A percentile compares a stretch with the other conserved stretches of the same genome.
phyloP scores from a whole-genome alignment of 129 eudicot genomes.

The Artemisia annua region DNA sequence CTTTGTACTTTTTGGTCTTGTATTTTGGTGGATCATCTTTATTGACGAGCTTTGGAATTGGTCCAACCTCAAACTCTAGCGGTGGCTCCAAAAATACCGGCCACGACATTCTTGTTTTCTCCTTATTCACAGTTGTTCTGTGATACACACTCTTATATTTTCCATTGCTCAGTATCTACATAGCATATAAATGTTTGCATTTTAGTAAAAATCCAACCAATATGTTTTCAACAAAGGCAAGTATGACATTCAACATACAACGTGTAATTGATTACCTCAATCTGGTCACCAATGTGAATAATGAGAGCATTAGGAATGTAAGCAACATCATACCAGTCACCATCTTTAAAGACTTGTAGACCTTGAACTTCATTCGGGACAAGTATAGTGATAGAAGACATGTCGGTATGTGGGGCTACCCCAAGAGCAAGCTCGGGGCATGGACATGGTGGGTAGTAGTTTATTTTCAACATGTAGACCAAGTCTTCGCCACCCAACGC shows the following conservation, averaged over 20 bases:
- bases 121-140: slow-evolving; percentile 73
- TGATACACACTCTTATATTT: slow-evolving; percentile 74
- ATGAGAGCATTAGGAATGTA: slow-evolving; percentile 87
- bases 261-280: slow-evolving; percentile 55
- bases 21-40: slow-evolving; percentile 29
- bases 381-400: too few species aligned
- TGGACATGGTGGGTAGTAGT: too few species aligned
- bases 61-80: slow-evolving; percentile 61
- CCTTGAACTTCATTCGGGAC: too few species aligned
- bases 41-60: slow-evolving; percentile 51
- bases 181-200: not conserved
- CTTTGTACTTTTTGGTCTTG: slow-evolving; percentile 47
- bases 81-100: slow-evolving; percentile 88
- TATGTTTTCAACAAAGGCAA: not conserved
- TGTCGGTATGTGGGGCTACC: too few species aligned
- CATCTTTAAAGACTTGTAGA: too few species aligned
- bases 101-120: too few species aligned
- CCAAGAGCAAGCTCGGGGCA: too few species aligned
- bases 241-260: too few species aligned
- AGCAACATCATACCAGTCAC: too few species aligned
- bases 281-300: slow-evolving; percentile 85
- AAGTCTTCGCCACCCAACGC: too few species aligned
- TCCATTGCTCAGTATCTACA: slow-evolving; percentile 67
- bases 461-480: too few species aligned
- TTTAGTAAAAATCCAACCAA: not conserved